These are phyloP conservation scores for Vanrija sp. DNA, from an alignment of 1,284 basidiomycete species.

Conservation along the genomic window DNA sequence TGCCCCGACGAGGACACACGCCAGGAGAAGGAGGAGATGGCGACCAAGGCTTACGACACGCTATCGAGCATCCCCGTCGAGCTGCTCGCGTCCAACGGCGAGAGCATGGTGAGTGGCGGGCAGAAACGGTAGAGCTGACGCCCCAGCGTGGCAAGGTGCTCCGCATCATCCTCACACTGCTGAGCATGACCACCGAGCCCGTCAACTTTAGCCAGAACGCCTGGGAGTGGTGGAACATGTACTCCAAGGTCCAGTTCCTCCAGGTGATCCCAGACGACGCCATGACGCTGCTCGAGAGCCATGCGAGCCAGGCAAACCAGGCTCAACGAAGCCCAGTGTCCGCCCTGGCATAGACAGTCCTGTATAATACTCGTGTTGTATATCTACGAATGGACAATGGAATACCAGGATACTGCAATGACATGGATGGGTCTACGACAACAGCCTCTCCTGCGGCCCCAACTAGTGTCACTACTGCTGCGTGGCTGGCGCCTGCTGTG, in stretches of 20 bases:
- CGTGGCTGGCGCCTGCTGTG: no score
- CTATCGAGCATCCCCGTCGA: conserved; percentile 29
- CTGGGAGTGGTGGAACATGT: conserved; percentile 42
- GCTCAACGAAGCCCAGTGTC: not conserved
- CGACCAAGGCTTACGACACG: conserved; percentile 23
- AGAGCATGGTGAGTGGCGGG: conserved; percentile 28
- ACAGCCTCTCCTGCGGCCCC: no score
- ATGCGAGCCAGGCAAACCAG: not conserved
- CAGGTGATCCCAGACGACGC: conserved; percentile 27
- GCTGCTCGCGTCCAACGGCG: conserved; percentile 32
- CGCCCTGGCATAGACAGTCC: not conserved
- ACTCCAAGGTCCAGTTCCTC: conserved; percentile 34
- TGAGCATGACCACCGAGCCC: conserved; percentile 23
- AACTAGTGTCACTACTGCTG: no score
- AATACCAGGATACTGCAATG: not conserved
- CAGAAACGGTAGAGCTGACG: not conserved
- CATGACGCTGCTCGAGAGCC: conserved; percentile 4
- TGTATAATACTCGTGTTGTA: not conserved
- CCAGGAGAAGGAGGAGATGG: conserved; percentile 22
- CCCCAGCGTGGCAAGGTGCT: conserved; percentile 33
- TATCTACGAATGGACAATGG: not conserved
- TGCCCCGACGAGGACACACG: conserved; percentile 23
- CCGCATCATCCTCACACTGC: conserved; percentile 27
- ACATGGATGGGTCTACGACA: no score
- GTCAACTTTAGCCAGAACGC: conserved; percentile 23